These are phyloP conservation scores for Lyophyllum semitale DNA, from an alignment of 768 basidiomycete genomes.

Conservation along the genomic window DNA sequence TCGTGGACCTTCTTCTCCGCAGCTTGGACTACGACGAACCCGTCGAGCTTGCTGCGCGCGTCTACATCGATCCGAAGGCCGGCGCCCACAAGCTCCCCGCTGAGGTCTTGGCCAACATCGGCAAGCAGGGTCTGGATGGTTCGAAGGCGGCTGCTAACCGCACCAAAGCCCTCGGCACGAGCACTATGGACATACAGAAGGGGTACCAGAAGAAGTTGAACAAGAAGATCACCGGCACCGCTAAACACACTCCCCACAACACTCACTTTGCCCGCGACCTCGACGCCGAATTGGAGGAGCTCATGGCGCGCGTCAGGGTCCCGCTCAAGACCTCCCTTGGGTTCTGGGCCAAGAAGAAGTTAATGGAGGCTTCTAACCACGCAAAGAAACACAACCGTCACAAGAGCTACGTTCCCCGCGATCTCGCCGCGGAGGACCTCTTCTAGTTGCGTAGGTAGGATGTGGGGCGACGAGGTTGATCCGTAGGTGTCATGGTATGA, in stretches of 20 bases:
- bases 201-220: neutral
- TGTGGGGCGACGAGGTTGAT: too few relatives aligned
- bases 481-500: too few relatives aligned
- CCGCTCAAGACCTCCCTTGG: neutral
- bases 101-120: neutral
- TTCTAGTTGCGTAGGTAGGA: too few relatives aligned
- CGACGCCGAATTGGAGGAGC: neutral
- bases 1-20: neutral
- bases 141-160: neutral
- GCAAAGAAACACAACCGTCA: neutral
- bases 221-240: neutral
- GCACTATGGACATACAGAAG: neutral
- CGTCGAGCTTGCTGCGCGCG: neutral
- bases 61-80: neutral
- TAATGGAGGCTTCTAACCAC: neutral
- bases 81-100: neutral
- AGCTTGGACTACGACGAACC: neutral
- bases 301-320: neutral
- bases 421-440: too few relatives aligned
- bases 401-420: neutral
- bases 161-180: neutral
- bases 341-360: neutral
- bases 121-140: constrained; percentile 2
- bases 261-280: neutral
- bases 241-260: neutral